Conservation (phyloP, 257 asterid species). For the Galeopsis tetrahit region DNA sequence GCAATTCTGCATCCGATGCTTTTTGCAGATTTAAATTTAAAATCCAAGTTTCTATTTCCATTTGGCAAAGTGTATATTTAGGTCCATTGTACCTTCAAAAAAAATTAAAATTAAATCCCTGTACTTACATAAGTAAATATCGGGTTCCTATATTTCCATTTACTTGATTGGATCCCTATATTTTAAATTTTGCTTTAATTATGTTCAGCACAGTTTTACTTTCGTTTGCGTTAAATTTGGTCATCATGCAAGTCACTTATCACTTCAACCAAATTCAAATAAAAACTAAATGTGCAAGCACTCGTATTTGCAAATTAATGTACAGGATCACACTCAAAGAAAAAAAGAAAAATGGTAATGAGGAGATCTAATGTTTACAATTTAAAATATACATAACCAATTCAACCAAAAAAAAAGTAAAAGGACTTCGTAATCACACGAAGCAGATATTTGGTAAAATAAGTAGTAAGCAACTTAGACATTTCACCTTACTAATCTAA, state of each 20-base stretch:
- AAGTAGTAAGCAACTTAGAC: not conserved
- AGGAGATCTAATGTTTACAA: not conserved
- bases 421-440: not conserved
- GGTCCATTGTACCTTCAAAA: not conserved
- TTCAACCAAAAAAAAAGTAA: not conserved
- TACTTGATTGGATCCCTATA: not conserved
- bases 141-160: not conserved
- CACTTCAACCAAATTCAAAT: not conserved
- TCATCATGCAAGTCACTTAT: not conserved
- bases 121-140: not conserved
- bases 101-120: not conserved
- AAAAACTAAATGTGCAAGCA: not conserved
- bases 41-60: not conserved
- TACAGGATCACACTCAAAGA: not conserved
- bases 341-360: not conserved
- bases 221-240: not conserved
- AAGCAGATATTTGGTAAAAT: not conserved
- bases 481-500: not conserved
- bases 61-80: not conserved
- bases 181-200: not conserved
- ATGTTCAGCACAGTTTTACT: not conserved
- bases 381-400: not conserved
- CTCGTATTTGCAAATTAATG: not conserved
- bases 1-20: not conserved
- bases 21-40: constrained; percentile 4